phyloP scores from a whole-genome alignment of 495 filamentous ascomycete species.

The Astrocystis sublimbata region DNA sequence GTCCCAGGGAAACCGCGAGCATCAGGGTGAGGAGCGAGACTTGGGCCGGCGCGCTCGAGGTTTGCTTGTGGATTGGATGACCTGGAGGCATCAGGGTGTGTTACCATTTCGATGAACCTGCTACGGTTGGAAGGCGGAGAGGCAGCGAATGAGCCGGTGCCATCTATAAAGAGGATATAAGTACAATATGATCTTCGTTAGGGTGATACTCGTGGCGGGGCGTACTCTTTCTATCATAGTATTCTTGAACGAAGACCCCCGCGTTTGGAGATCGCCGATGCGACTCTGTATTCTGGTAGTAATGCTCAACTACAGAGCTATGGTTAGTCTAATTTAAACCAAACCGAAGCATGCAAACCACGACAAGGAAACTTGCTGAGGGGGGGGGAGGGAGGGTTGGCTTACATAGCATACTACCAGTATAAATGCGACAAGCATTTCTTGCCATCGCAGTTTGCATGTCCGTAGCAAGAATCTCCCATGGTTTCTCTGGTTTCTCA shows the following conservation, averaged over 20 bases:
- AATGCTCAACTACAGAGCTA: slow-evolving; percentile 44
- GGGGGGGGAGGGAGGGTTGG: not conserved
- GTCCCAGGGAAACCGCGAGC: too few species aligned
- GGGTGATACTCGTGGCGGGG: not conserved
- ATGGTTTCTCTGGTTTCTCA: slow-evolving; percentile 28
- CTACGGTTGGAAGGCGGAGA: not conserved
- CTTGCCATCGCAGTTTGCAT: slow-evolving; percentile 37
- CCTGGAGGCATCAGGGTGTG: not conserved
- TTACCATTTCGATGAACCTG: not conserved
- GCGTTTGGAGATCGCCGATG: slow-evolving; percentile 37
- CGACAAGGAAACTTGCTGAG: not conserved
- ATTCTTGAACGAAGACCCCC: slow-evolving; percentile 25
- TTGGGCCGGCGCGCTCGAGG: too few species aligned
- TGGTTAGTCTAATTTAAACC: not conserved
- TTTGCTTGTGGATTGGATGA: not conserved
- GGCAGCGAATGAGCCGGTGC: not conserved
- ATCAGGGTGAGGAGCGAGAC: not conserved
- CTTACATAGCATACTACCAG: slow-evolving; percentile 42
- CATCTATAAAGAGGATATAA: not conserved
- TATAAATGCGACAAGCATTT: slow-evolving; percentile 36
- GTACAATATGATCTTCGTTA: not conserved
- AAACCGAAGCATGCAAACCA: slow-evolving; percentile 13
- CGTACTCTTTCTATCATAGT: slow-evolving; percentile 29
- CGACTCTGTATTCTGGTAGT: slow-evolving; percentile 41
- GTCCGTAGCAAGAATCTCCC: slow-evolving; percentile 31